Conservation (phyloP, 176 grass and related monocot species). For the Saccharum spontaneum region DNA sequence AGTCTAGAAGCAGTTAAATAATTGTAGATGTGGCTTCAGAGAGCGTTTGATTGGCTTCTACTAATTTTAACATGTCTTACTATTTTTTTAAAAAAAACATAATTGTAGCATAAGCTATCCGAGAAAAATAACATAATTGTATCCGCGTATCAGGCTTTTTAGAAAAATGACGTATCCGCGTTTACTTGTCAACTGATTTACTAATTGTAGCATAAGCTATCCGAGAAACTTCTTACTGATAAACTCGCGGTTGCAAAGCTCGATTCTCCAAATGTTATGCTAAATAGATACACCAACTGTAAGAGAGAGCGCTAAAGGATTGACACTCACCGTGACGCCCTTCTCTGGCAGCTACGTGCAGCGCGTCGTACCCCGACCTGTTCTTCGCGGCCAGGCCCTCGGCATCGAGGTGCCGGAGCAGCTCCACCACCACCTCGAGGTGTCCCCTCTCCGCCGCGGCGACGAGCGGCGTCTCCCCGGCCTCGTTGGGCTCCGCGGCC, state of each 20-base stretch:
- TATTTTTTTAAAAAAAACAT: no score
- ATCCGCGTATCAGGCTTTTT: no score
- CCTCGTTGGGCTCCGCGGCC: slow-evolving; percentile 74
- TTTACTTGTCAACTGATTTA: not conserved
- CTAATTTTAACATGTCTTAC: no score
- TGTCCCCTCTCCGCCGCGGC: slow-evolving; percentile 70
- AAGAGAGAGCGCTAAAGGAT: not conserved
- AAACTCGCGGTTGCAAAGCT: not conserved
- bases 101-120: no score
- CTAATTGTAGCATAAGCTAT: slow-evolving; percentile 11
- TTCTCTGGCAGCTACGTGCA: slow-evolving; percentile 81
- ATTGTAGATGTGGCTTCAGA: no score
- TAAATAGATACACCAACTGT: not conserved
- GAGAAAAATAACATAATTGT: no score
- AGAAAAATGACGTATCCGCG: no score
- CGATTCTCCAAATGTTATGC: not conserved
- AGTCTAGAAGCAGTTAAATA: no score
- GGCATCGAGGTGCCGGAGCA: slow-evolving; percentile 63
- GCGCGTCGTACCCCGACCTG: slow-evolving; percentile 68
- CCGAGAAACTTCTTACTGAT: not conserved
- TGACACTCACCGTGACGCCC: slow-evolving; percentile 59
- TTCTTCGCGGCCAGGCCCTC: slow-evolving; percentile 67
- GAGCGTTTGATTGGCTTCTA: no score
- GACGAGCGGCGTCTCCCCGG: slow-evolving; percentile 72
- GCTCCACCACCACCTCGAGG: slow-evolving; percentile 58